phyloP scores from a whole-genome alignment of 495 filamentous ascomycete species.

The Cenococcum geophilum region DNA sequence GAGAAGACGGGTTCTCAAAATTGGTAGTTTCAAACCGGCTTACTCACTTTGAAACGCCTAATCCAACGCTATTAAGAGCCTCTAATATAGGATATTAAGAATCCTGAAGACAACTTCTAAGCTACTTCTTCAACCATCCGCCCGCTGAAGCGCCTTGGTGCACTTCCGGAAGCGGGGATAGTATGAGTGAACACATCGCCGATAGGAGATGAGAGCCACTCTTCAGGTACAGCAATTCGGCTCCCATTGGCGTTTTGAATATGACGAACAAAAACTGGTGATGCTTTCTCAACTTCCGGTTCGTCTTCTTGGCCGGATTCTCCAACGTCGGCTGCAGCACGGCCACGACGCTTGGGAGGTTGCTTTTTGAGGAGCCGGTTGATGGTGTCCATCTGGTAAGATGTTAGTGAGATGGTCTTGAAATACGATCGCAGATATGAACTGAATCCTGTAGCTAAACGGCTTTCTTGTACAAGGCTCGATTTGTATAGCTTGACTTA shows the following conservation, averaged over 20 bases:
- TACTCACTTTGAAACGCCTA: too few relatives aligned
- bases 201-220: slow-evolving; percentile 67
- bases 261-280: slow-evolving; percentile 72
- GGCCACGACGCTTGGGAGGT: slow-evolving; percentile 72
- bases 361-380: slow-evolving; percentile 95
- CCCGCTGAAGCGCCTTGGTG: slow-evolving; percentile 15
- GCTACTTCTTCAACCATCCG: slow-evolving; percentile 34
- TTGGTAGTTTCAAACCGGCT: too few relatives aligned
- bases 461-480: too few relatives aligned
- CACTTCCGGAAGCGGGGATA: neutral
- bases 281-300: slow-evolving; percentile 48
- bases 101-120: neutral
- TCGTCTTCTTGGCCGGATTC: slow-evolving; percentile 51
- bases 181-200: slow-evolving; percentile 54
- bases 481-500: slow-evolving; percentile 34
- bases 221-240: slow-evolving; percentile 66
- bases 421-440: slow-evolving; percentile 1
- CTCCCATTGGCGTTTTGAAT: slow-evolving; percentile 64
- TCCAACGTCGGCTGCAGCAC: slow-evolving; percentile 41
- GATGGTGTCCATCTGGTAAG: slow-evolving; percentile 86
- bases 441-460: neutral
- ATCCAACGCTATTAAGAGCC: too few relatives aligned
- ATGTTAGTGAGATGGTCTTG: slow-evolving; percentile 10
- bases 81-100: too few relatives aligned
- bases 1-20: too few relatives aligned